phyloP scores from a whole-genome alignment of 2,329 filamentous ascomycete species.

The Magnaporthiopsis rhizophila region DNA sequence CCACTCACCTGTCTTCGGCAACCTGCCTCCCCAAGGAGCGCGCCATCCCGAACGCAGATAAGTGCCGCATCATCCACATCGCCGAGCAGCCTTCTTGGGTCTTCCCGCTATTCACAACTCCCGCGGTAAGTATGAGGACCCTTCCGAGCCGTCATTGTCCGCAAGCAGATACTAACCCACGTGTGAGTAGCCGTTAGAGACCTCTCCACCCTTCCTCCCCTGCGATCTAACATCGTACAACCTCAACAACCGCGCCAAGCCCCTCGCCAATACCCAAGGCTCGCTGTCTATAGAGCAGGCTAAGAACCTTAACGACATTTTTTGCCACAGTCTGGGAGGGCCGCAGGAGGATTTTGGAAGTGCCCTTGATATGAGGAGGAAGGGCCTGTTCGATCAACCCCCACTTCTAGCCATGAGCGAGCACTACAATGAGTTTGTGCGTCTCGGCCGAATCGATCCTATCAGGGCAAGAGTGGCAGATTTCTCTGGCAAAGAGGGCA shows the following conservation, averaged over 20 bases:
- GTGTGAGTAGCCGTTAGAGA: slow-evolving; percentile 28
- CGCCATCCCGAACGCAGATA: slow-evolving; percentile 31
- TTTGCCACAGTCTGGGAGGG: slow-evolving; percentile 35
- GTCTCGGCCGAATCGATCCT: slow-evolving; percentile 50
- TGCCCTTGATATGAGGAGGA: slow-evolving; percentile 17
- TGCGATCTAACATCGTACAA: slow-evolving; percentile 69
- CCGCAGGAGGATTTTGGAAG: slow-evolving; percentile 44
- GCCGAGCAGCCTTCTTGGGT: slow-evolving; percentile 65
- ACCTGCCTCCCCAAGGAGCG: slow-evolving; percentile 41
- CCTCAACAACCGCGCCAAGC: slow-evolving; percentile 49
- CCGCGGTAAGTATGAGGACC: slow-evolving; percentile 29
- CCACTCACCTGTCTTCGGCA: slow-evolving; percentile 60
- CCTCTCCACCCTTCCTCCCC: slow-evolving; percentile 58
- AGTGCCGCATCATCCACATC: slow-evolving; percentile 59
- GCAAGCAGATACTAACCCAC: not conserved
- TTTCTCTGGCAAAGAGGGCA: slow-evolving; percentile 27
- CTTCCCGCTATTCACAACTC: slow-evolving; percentile 51
- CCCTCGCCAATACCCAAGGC: slow-evolving; percentile 56
- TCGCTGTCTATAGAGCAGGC: slow-evolving; percentile 54
- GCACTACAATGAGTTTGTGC: slow-evolving; percentile 65
- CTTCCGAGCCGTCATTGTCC: not conserved
- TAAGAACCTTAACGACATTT: slow-evolving; percentile 42
- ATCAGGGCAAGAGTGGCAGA: slow-evolving; percentile 38
- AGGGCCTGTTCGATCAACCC: slow-evolving; percentile 36
- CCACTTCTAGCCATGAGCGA: slow-evolving; percentile 64